Conservation (phyloP, 306 rosid species). For the Castanea sativa region DNA sequence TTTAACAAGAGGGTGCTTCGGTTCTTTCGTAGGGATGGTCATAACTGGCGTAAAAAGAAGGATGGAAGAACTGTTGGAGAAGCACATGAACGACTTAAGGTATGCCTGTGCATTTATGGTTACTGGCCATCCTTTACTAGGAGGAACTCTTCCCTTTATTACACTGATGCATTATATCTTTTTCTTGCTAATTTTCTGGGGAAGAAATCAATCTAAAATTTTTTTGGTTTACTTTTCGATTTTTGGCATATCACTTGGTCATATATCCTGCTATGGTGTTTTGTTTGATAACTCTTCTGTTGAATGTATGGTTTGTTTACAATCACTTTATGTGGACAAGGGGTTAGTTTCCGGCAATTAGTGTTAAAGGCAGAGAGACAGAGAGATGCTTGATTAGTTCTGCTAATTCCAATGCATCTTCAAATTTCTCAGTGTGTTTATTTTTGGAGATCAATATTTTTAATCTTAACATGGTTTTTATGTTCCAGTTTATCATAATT, state of each 20-base stretch:
- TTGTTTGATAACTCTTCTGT: not conserved
- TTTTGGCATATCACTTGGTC: not conserved
- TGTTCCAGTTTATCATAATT: not conserved
- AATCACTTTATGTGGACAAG: not conserved
- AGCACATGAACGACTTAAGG: constrained; percentile 99
- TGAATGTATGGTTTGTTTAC: not conserved
- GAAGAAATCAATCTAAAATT: not conserved
- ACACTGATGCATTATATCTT: not conserved
- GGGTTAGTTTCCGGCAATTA: not conserved
- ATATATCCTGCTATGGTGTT: not conserved
- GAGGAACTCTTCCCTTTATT: not conserved
- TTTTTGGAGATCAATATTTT: not conserved
- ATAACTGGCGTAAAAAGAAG: constrained; percentile 90
- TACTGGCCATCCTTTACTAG: constrained; percentile 1
- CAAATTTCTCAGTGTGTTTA: not conserved
- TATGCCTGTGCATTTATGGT: constrained; percentile 7
- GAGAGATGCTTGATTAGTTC: too few species aligned
- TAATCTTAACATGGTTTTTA: not conserved
- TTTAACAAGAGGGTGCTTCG: constrained; percentile 88
- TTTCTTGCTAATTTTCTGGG: not conserved
- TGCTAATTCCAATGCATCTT: not conserved
- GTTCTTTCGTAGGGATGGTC: constrained; percentile 93
- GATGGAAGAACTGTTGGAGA: constrained; percentile 88
- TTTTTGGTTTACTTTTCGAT: not conserved
- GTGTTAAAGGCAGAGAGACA: not conserved